A percentile compares a stretch with the other conserved stretches of the same genome.
phyloP scores from a whole-genome alignment of 1,284 basidiomycete genomes.

The Laetiporus sulphureus region DNA sequence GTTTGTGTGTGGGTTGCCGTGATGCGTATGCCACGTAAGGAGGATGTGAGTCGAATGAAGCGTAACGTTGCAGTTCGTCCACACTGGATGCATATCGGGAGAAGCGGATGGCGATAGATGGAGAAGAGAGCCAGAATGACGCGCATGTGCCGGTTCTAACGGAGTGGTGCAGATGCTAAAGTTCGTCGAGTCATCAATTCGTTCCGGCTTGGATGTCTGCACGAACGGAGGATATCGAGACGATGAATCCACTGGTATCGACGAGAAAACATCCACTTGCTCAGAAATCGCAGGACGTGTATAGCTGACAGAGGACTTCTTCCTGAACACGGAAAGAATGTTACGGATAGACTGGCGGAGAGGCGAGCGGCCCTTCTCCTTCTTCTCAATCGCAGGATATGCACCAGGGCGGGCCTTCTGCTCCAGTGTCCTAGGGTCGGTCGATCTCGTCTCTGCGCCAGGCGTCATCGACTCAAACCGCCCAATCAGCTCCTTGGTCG shows the following conservation, averaged over 20 bases:
- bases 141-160: slow-evolving; percentile 24
- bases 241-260: neutral
- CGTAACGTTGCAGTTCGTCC: slow-evolving; percentile 46
- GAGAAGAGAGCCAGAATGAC: slow-evolving; percentile 39
- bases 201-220: slow-evolving; percentile 5
- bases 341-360: slow-evolving; percentile 62
- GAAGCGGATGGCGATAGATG: slow-evolving; percentile 37
- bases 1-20: slow-evolving; percentile 37
- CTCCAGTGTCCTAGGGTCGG: neutral
- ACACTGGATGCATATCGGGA: slow-evolving; percentile 33
- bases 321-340: slow-evolving; percentile 59
- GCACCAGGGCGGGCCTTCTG: slow-evolving; percentile 1
- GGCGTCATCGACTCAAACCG: slow-evolving; percentile 25
- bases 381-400: slow-evolving; percentile 12
- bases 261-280: neutral
- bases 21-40: slow-evolving; percentile 39
- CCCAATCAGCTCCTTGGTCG: slow-evolving; percentile 32
- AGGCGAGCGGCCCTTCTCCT: slow-evolving; percentile 36
- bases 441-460: neutral
- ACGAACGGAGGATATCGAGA: neutral
- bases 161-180: slow-evolving; percentile 26
- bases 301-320: slow-evolving; percentile 28
- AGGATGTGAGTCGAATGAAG: slow-evolving; percentile 42
- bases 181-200: slow-evolving; percentile 2
- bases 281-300: neutral